Base-by-base conservation (phyloP, 768 basidiomycete species). In the Russula compacta region DNA sequence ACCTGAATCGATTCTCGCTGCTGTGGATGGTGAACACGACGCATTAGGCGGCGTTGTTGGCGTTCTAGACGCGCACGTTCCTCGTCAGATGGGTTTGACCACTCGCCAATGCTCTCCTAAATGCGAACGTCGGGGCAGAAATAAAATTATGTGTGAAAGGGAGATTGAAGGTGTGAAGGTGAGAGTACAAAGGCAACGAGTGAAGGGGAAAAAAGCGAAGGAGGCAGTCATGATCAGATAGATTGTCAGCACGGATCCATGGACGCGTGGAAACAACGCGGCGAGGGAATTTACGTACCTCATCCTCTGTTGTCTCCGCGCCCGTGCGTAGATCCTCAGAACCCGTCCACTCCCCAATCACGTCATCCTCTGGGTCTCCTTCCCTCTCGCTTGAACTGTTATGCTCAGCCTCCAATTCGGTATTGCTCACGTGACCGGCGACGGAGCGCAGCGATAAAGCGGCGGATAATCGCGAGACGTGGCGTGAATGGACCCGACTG, bases 51-150 rank as follows among this genome's bases (percentile, higher is more conserved):
- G 48, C 85, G 82, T 46, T 86, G 82, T 48, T 81, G 72, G 35
- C 88, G 83, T 35, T 79, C 73, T 64, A 84, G 84, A 21, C 89
- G 82, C 4, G 86, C 89, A 33, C 86, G 81, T 69, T 93, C 91
- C 72, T 93, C 91, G 68, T 93, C 91, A 29, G 91, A 93, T 17
- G 91, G 91, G 68, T 93, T 93, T 24, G 91, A 93, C 81, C 82
- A 93, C 74, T 93, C 90, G 32, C 89, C 89, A 52, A 90, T 85
- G 66, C 88, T 91, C 85, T 89, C 76, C 66, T 73, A 64, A 44
- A 33, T 43, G 17, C 53, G 29, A 14, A 35, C 6, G 51, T 39
- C 21, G 5, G 61, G 53, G 1, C n/a, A 47, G 15, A 38, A 49
- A 53, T 67, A 43, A 53, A 63, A 33, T 29, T 29, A 29, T 29